phyloP scores from a whole-genome alignment of 2,329 filamentous ascomycete genomes.

The Colletotrichum tamarilloi region DNA sequence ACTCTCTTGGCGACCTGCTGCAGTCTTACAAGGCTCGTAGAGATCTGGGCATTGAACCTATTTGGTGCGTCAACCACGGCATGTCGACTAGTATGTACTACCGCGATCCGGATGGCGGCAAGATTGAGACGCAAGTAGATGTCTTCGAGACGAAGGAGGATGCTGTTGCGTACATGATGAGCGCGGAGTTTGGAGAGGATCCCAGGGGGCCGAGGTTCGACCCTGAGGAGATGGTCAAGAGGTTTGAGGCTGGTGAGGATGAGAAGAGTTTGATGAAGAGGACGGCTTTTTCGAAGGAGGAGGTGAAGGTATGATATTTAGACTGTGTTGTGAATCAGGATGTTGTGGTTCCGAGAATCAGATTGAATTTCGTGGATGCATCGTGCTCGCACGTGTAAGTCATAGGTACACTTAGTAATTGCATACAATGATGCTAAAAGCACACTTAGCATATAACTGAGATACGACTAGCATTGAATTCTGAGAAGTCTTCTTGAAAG shows the following conservation, averaged over 20 bases:
- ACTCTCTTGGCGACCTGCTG: slow-evolving; percentile 47
- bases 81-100: slow-evolving; percentile 60
- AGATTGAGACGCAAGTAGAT: slow-evolving; percentile 58
- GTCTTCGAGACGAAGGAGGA: slow-evolving; percentile 52
- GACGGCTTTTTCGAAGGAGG: too few relatives aligned
- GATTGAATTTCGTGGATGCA: too few relatives aligned
- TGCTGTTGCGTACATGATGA: slow-evolving; percentile 51
- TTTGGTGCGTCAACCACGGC: slow-evolving; percentile 60
- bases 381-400: too few relatives aligned
- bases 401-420: too few relatives aligned
- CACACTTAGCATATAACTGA: too few relatives aligned
- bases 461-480: too few relatives aligned
- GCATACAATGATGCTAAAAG: too few relatives aligned
- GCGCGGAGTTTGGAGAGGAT: slow-evolving; percentile 51
- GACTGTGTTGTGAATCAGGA: fast-evolving
- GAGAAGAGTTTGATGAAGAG: slow-evolving; percentile 13
- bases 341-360: neutral
- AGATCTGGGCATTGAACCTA: slow-evolving; percentile 48
- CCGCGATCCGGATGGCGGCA: slow-evolving; percentile 59
- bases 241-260: slow-evolving; percentile 18
- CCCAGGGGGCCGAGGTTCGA: slow-evolving; percentile 38
- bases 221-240: slow-evolving; percentile 18
- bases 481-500: too few relatives aligned
- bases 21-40: slow-evolving; percentile 50
- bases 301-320: neutral